These are phyloP conservation scores for Penicillium alfredii DNA, from an alignment of 495 filamentous ascomycete genomes.

Conservation along the genomic window DNA sequence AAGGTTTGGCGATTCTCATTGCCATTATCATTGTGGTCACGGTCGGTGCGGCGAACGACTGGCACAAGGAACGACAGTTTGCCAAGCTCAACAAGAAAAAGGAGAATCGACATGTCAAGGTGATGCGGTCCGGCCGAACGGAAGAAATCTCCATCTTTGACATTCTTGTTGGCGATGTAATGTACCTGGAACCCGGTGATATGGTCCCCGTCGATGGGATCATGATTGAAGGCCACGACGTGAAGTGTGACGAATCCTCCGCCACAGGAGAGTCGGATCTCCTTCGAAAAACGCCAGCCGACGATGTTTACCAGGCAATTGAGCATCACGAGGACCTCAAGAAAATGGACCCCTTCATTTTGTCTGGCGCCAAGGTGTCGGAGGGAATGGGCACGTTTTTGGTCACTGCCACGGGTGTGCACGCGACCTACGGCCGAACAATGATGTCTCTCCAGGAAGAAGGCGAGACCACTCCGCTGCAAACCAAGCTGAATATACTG, in stretches of 20 bases:
- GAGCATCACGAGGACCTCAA: constrained; percentile 65
- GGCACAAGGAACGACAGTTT: constrained; percentile 67
- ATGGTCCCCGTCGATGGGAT: constrained; percentile 77
- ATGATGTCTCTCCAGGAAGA: constrained; percentile 91
- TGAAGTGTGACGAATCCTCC: constrained; percentile 78
- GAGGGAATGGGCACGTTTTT: constrained; percentile 85
- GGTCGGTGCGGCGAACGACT: constrained; percentile 65
- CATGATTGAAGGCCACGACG: constrained; percentile 64
- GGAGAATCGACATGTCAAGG: constrained; percentile 65
- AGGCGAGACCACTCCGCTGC: constrained; percentile 87
- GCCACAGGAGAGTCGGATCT: constrained; percentile 83
- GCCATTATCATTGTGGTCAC: constrained; percentile 64
- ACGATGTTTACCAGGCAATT: constrained; percentile 77
- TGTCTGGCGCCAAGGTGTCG: constrained; percentile 86
- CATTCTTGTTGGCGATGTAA: constrained; percentile 76
- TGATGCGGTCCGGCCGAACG: constrained; percentile 69
- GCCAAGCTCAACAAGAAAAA: constrained; percentile 67
- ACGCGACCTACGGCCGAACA: constrained; percentile 85
- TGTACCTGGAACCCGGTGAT: constrained; percentile 83
- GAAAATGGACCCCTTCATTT: constrained; percentile 90
- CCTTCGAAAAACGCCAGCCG: constrained; percentile 62
- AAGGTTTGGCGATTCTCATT: constrained; percentile 66
- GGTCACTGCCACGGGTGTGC: constrained; percentile 80
- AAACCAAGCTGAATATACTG: constrained; percentile 84
- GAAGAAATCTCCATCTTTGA: constrained; percentile 75